Base-by-base conservation (phyloP, 2,329 filamentous ascomycete genomes). In the Akanthomyces lecanii region DNA sequence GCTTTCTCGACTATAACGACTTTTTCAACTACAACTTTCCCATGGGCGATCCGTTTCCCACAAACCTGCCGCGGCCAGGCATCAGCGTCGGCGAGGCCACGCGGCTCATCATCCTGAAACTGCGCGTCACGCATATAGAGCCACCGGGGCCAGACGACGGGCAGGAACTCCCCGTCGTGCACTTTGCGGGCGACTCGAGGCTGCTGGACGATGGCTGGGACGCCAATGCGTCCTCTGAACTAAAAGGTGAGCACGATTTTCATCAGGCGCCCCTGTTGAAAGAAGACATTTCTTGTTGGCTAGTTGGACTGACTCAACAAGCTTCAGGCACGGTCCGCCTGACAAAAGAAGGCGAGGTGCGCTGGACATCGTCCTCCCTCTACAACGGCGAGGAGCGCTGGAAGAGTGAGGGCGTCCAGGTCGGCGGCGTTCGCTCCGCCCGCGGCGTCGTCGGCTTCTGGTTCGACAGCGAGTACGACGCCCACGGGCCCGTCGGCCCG, bases 321-420 rank as follows among this genome's bases (percentile, higher is more conserved):
- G 66, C 3, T 40, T 40, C 70, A 83, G 86, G 89, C 2, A 81
- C 76, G 0, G 89, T 90, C 1, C 79, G 87, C 12, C 75, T 88
- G 66, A 92, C 89, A 0, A 79, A 80, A 12, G 82, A 90, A 66
- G 89, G 89, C 12, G 89, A 92, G 66, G 85, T 93, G 5, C 79
- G 88, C 50, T 93, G 90, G 90, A 90, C 87, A 2, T 88, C 85
- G 0, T 84, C 85, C 60, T 89, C 85, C 1, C 80, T 91, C 14
- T 79, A 81, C 66, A 76, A 81, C 67, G 86, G 88, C 54, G 81
- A 90, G 66, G 86, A 89, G 69, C 79, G 89, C 25, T 93, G 90
- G 90, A 82, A 85, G n/a, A 89, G 86, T 69, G 90, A 94, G 75
- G 85, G 88, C 10, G 79, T 93, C 6, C 90, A 94, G 73, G 74